Percentiles rank a stretch among this genome's conserved stretches.
Evolutionary conservation across 2,329 filamentous ascomycete genomes (phyloP).

Genomic region (Xylariaceae sp.): DNA sequence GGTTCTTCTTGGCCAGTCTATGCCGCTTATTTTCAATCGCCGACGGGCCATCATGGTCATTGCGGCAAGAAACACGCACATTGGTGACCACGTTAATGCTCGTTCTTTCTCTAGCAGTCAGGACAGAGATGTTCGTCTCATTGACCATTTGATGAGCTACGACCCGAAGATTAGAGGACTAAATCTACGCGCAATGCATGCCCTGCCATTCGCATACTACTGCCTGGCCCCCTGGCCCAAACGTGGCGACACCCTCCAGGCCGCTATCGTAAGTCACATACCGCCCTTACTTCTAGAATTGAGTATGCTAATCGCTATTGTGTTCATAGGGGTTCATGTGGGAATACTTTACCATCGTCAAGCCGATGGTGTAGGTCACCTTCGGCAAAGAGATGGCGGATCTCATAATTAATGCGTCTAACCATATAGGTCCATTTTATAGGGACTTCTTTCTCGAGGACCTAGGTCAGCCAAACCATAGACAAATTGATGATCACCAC

Average conservation of each 20-base stretch:
- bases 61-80: constrained; percentile 1
- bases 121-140: too few species aligned
- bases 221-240: constrained; percentile 6
- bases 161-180: too few species aligned
- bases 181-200: too few species aligned
- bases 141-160: too few species aligned
- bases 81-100: too few species aligned
- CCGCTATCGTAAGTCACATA: constrained; percentile 4
- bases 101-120: too few species aligned
- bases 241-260: not conserved
- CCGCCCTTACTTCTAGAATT: not conserved
- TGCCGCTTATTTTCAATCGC: not conserved
- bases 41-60: constrained; percentile 1
- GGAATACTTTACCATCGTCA: constrained; percentile 9
- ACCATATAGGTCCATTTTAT: not conserved
- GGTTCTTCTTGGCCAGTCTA: not conserved
- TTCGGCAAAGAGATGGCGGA: constrained; percentile 3
- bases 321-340: constrained; percentile 5
- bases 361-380: constrained; percentile 17
- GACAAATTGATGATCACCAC: not conserved
- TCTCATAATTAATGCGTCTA: not conserved
- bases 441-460: constrained; percentile 1
- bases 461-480: not conserved
- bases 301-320: not conserved
- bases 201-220: constrained; percentile 10